Evolutionary conservation across 371 early-diverging fungal species (phyloP).

Genomic region (Mucor irregularis): DNA sequence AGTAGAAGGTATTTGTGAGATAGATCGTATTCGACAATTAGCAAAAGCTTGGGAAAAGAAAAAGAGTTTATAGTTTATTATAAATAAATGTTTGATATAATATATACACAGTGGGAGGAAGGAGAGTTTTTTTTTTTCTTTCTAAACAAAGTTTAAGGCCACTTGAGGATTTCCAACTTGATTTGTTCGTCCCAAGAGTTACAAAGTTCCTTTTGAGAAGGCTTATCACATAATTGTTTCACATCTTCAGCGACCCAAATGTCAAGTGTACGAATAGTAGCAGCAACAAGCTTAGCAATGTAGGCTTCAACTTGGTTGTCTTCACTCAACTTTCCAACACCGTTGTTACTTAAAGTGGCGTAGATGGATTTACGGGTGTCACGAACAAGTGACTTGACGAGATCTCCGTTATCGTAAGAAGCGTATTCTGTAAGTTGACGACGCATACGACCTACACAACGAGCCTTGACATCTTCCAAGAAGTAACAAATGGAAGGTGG

Average conservation of each 20-base stretch:
- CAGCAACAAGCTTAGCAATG: constrained; percentile 29
- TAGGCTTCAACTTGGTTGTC: constrained; percentile 29
- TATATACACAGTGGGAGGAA: no score
- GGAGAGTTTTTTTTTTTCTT: background rate
- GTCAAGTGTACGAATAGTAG: constrained; percentile 28
- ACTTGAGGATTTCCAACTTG: constrained; percentile 41
- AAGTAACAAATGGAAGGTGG: constrained; percentile 69
- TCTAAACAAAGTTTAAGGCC: constrained; percentile 38
- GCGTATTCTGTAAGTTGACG: constrained; percentile 36
- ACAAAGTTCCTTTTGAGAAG: constrained; percentile 39
- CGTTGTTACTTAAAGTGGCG: constrained; percentile 29
- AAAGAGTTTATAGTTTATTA: background rate
- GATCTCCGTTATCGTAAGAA: constrained; percentile 34
- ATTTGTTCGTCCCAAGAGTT: constrained; percentile 46
- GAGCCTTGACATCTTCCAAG: constrained; percentile 46
- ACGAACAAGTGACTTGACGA: constrained; percentile 32
- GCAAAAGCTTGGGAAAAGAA: constrained; percentile 26
- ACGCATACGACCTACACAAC: constrained; percentile 41
- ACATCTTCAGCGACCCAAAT: constrained; percentile 39
- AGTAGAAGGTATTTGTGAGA: constrained; percentile 23
- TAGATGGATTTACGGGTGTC: constrained; percentile 32
- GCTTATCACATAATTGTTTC: constrained; percentile 33
- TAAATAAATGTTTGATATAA: background rate
- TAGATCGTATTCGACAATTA: constrained; percentile 21
- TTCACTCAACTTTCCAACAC: constrained; percentile 34